Evolutionary conservation across 2,329 filamentous ascomycete genomes (phyloP), one percentile per base, ranked within the genome.

Genomic region (Aspergillus sp.): DNA sequence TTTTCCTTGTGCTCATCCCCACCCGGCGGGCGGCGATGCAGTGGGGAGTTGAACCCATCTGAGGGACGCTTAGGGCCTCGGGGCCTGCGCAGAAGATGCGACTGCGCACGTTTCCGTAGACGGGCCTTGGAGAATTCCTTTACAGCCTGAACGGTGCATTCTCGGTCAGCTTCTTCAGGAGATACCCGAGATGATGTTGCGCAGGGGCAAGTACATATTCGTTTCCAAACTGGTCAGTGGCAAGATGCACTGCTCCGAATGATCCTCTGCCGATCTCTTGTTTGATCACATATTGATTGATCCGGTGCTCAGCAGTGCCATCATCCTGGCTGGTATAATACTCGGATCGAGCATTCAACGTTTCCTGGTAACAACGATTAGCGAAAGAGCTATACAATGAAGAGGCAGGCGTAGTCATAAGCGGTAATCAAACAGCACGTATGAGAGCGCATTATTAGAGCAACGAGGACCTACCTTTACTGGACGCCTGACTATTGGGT

Each of bases 51-150:
- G 76, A 82, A 88, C 69, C 79, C 86, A 50, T 82, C 77, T 23
- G 84, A 85, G 32, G 84, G 82, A 58, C 83, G 79, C 63, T 81
- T 81, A 38, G 77, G 76, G 19, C 78, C 79, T 65, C 85, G 82
- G 17, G 87, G 86, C 64, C 84, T 82, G 61, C 88, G 88, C 49
- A 99, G 83, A 61, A 97, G 88, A 74, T 95, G 90, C 12, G 93
- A 97, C 73, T 97, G 92, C 15, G 91, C 92, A 58, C 92, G 90
- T 79, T 94, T 97, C 54, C 93, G 88, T 57, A 99, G 81, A 38
- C 93, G 88, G 2, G 91, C 87, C 74, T 99, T 99, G 61, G 94
- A 98, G 78, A 99, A 98, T 72, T 98, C 93, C 78, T 99, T 99
- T 73, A 98, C 87, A 60, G 95, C 94, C 93, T 97, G 19, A 61